Percentiles rank a stretch among this genome's conserved stretches.
Conservation (phyloP, 2,329 filamentous ascomycete genomes). For the Blumeriella jaapii region DNA sequence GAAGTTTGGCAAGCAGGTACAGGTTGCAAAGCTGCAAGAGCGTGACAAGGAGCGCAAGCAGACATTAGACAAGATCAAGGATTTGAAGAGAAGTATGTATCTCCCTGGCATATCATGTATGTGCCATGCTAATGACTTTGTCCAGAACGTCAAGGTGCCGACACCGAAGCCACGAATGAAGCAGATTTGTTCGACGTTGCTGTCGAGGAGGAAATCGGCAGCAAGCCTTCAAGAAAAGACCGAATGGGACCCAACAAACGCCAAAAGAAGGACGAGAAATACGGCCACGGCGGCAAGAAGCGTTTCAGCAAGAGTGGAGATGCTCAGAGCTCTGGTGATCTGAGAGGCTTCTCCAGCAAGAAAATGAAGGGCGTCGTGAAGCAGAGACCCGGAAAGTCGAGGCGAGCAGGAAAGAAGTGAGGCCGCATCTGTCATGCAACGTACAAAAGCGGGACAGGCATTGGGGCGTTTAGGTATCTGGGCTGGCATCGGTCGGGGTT, state of each 20-base stretch:
- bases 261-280: conserved; percentile 89
- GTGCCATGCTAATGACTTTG: conserved; percentile 17
- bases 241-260: conserved; percentile 56
- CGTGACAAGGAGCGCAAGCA: conserved; percentile 84
- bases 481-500: background rate
- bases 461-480: conserved; percentile 3
- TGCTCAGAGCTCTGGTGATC: conserved; percentile 68
- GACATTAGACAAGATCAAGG: conserved; percentile 90
- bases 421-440: background rate
- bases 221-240: conserved; percentile 31
- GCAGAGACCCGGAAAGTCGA: conserved; percentile 38
- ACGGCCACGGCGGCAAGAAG: conserved; percentile 95
- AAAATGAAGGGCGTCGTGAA: conserved; percentile 63
- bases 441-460: conserved; percentile 4
- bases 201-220: conserved; percentile 44
- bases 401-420: conserved; percentile 26
- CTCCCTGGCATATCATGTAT: conserved; percentile 3
- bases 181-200: conserved; percentile 86
- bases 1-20: conserved; percentile 98
- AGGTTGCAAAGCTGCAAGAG: conserved; percentile 92
- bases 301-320: conserved; percentile 82
- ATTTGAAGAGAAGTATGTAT: conserved; percentile 82
- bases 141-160: conserved; percentile 70
- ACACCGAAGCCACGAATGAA: conserved; percentile 50
- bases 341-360: conserved; percentile 68